Evolutionary conservation across 164 flowering plant species (phyloP).

Genomic region (Paratinospora sagittata): DNA sequence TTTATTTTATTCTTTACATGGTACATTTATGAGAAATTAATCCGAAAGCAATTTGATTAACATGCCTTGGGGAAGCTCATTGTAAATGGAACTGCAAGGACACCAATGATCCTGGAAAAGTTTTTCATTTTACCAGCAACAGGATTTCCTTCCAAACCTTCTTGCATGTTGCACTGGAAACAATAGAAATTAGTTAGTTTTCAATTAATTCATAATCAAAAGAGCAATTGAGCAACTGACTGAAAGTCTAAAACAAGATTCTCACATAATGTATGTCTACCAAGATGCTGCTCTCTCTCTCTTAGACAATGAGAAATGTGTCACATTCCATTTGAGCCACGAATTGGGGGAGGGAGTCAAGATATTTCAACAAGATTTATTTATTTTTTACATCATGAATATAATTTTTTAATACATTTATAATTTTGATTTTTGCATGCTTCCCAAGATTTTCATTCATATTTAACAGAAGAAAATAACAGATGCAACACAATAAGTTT

Average conservation of each 20-base stretch:
- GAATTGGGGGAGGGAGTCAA: no score
- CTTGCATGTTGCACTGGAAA: slow-evolving; percentile 71
- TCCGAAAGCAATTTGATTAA: neutral
- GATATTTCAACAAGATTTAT: no score
- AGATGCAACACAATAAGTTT: no score
- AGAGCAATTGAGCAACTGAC: neutral
- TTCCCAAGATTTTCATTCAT: no score
- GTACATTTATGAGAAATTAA: neutral
- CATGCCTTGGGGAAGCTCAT: slow-evolving; percentile 73
- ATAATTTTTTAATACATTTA: no score
- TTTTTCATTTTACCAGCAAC: slow-evolving; percentile 69
- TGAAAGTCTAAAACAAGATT: neutral
- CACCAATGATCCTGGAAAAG: slow-evolving; percentile 59
- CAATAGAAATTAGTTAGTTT: slow-evolving; percentile 3
- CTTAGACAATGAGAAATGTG: no score
- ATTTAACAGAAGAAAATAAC: no score
- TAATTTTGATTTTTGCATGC: no score
- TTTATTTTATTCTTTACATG: no score
- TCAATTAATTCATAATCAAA: neutral
- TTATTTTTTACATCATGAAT: no score
- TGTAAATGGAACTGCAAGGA: slow-evolving; percentile 66
- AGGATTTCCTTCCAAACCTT: slow-evolving; percentile 94
- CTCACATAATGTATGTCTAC: no score
- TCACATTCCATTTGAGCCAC: neutral
- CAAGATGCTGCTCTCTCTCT: no score